Evolutionary conservation across 768 basidiomycete species (phyloP).

Genomic region (Kwoniella botswanensis): DNA sequence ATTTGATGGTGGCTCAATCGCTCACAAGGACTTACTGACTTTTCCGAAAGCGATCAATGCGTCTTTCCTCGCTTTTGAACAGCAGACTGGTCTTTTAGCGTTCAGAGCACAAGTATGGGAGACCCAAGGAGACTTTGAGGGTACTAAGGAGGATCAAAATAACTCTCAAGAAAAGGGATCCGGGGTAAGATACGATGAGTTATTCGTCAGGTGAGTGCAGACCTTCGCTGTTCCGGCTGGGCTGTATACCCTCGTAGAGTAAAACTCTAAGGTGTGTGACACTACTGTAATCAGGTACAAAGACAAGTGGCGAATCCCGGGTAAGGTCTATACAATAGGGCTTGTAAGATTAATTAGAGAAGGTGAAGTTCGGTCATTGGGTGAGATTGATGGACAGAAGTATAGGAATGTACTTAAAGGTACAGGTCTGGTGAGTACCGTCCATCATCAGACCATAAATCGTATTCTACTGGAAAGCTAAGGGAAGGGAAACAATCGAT

Average conservation of each 20-base stretch:
- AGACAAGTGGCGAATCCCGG: conserved; percentile 48
- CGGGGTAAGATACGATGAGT: conserved; percentile 38
- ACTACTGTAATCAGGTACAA: conserved; percentile 24
- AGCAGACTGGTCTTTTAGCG: conserved; percentile 65
- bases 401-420: conserved; percentile 34
- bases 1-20: neutral
- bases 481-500: neutral
- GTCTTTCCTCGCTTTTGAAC: conserved; percentile 26
- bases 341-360: conserved; percentile 11
- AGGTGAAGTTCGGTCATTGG: conserved; percentile 61
- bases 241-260: too few species aligned
- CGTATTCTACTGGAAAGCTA: too few species aligned
- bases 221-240: too few species aligned
- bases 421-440: conserved; percentile 30
- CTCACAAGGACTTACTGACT: conserved; percentile 24
- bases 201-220: conserved; percentile 18
- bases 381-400: conserved; percentile 64
- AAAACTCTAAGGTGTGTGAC: too few species aligned
- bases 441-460: neutral
- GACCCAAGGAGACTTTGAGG: conserved; percentile 64
- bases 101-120: conserved; percentile 82
- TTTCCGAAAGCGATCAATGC: conserved; percentile 42
- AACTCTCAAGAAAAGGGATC: conserved; percentile 70
- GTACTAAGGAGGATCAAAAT: conserved; percentile 48
- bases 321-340: conserved; percentile 43